These are phyloP conservation scores for Lignosus rhinocerotis DNA, from an alignment of 1,284 basidiomycete genomes.

Conservation along the genomic window DNA sequence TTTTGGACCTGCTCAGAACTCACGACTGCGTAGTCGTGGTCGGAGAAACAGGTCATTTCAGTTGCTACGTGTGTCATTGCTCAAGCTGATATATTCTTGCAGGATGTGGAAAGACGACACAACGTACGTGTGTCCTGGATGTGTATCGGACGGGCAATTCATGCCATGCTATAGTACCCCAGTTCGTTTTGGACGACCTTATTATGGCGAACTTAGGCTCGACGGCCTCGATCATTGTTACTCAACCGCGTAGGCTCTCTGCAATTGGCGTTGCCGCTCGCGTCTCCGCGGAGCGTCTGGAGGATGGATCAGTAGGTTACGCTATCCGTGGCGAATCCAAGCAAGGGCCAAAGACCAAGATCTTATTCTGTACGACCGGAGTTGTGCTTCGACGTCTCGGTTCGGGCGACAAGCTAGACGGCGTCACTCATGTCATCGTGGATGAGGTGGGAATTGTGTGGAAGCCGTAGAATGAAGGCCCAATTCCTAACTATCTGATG, in stretches of 20 bases:
- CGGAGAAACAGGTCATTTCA: slow-evolving; percentile 69
- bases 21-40: slow-evolving; percentile 81
- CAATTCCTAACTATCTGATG: neutral
- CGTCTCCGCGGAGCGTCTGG: slow-evolving; percentile 83
- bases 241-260: slow-evolving; percentile 89
- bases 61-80: neutral
- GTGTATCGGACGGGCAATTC: neutral
- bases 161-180: slow-evolving; percentile 62
- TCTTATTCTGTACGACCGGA: slow-evolving; percentile 93
- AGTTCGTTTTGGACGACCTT: slow-evolving; percentile 86
- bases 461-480: neutral
- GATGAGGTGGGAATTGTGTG: slow-evolving; percentile 69
- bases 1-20: slow-evolving; percentile 59
- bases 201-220: slow-evolving; percentile 67
- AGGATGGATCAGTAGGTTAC: slow-evolving; percentile 87
- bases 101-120: slow-evolving; percentile 92
- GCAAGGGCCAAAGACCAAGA: slow-evolving; percentile 63
- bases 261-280: slow-evolving; percentile 89
- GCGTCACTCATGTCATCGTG: slow-evolving; percentile 85
- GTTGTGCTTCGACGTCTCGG: slow-evolving; percentile 82
- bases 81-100: neutral
- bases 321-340: slow-evolving; percentile 89
- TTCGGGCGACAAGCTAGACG: slow-evolving; percentile 69
- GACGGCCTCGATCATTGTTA: slow-evolving; percentile 79
- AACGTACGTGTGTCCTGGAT: slow-evolving; percentile 46